These are phyloP conservation scores for Cryptococcus maquisensis DNA, from an alignment of 1,284 basidiomycete genomes.

Conservation along the genomic window DNA sequence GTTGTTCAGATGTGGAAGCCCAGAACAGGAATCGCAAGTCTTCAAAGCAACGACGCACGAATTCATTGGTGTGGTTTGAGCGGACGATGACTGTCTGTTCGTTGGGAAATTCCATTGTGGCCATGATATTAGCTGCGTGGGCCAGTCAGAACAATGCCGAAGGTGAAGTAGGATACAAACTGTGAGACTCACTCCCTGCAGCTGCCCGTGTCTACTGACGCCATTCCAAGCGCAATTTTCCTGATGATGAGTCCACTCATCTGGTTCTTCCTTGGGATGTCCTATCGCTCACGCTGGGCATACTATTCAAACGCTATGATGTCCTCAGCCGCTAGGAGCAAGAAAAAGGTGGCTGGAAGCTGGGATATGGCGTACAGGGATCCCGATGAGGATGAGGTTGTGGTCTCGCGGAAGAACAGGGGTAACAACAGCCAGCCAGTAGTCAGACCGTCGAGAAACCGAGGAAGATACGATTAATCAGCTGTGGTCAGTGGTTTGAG, in stretches of 20 bases:
- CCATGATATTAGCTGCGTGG: slow-evolving; percentile 1
- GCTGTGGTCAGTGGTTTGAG: neutral
- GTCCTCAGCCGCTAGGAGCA: neutral
- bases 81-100: slow-evolving; percentile 7
- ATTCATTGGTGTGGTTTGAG: slow-evolving; percentile 9
- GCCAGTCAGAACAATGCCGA: slow-evolving; percentile 6
- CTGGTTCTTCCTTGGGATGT: slow-evolving; percentile 9
- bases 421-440: neutral
- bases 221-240: slow-evolving; percentile 3
- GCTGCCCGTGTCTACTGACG: neutral
- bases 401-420: neutral
- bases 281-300: slow-evolving; percentile 13
- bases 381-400: neutral
- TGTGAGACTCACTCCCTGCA: slow-evolving; percentile 10
- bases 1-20: slow-evolving; percentile 11
- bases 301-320: neutral
- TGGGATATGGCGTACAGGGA: neutral
- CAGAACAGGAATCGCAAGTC: neutral
- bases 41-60: neutral
- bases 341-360: neutral
- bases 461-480: neutral
- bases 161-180: slow-evolving; percentile 6
- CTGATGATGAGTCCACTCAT: slow-evolving; percentile 8
- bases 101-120: neutral
- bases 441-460: neutral